A percentile compares a stretch with the other conserved stretches of the same genome.
phyloP scores from a whole-genome alignment of 2,329 filamentous ascomycete genomes.

The Penicillium sp. region DNA sequence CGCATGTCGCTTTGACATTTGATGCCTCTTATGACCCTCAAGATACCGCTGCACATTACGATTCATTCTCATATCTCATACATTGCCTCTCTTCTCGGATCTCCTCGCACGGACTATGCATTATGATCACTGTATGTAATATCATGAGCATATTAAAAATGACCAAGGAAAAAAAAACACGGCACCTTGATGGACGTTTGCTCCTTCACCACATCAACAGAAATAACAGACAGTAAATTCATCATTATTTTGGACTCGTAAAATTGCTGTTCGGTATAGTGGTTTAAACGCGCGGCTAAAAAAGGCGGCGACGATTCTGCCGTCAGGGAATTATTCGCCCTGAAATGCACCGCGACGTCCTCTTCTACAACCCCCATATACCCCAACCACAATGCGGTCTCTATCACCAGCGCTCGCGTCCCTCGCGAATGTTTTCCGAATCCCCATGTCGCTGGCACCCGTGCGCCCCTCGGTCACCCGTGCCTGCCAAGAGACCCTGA shows the following conservation, averaged over 20 bases:
- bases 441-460: conserved; percentile 37
- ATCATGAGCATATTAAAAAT: not conserved
- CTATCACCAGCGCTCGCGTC: conserved; percentile 44
- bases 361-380: conserved; percentile 18
- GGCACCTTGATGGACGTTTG: not conserved
- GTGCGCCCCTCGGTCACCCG: conserved; percentile 26
- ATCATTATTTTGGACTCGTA: not conserved
- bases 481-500: conserved; percentile 22
- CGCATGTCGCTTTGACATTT: conserved; percentile 12
- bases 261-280: not conserved
- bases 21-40: conserved; percentile 17
- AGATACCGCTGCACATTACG: conserved; percentile 11
- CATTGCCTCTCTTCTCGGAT: not conserved
- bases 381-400: conserved; percentile 31
- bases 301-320: conserved; percentile 24
- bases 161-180: not conserved
- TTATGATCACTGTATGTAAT: not conserved
- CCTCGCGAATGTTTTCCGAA: conserved; percentile 47
- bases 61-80: not conserved
- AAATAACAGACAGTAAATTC: not conserved
- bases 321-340: conserved; percentile 25
- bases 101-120: not conserved
- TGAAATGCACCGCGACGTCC: conserved; percentile 17
- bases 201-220: not conserved
- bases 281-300: conserved; percentile 25